Percentiles rank a stretch among this genome's conserved stretches.
phyloP scores from a whole-genome alignment of 2,329 filamentous ascomycete genomes.

The Ophiostoma piceae region DNA sequence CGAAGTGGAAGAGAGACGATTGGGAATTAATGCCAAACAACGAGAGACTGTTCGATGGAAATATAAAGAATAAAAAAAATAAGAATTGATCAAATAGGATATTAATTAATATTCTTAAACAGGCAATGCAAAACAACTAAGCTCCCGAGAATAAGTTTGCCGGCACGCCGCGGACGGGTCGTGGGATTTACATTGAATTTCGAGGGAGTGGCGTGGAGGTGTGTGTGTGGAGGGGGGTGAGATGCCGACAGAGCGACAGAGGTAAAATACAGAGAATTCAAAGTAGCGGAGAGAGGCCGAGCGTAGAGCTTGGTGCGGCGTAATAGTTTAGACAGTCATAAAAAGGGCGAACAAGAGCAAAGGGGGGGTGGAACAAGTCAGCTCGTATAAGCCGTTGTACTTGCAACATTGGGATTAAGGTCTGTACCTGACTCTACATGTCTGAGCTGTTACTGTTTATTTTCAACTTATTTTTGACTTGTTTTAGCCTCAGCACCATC shows the following conservation, averaged over 20 bases:
- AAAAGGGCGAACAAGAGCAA: neutral
- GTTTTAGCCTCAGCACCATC: too few species aligned
- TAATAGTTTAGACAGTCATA: neutral
- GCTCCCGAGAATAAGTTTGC: neutral
- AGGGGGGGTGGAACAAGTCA: slow-evolving; percentile 14
- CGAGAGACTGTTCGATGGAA: neutral
- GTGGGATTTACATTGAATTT: slow-evolving; percentile 8
- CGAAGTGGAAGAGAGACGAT: neutral
- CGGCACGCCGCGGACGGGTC: slow-evolving; percentile 8
- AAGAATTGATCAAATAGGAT: neutral
- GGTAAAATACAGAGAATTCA: neutral
- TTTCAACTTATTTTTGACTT: neutral
- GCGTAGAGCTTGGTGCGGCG: neutral
- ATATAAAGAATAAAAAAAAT: neutral
- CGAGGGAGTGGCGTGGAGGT: neutral
- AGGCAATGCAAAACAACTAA: neutral
- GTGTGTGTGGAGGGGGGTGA: slow-evolving; percentile 9
- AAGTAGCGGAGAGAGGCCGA: slow-evolving; percentile 1
- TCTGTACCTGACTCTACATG: neutral
- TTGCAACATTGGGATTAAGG: neutral
- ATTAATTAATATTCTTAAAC: neutral
- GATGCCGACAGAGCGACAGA: neutral
- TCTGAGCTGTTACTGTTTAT: neutral
- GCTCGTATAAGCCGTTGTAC: slow-evolving; percentile 12
- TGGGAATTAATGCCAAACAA: neutral